Conservation (phyloP, 495 filamentous ascomycete genomes). For the Penicillium cosmopolitanum region DNA sequence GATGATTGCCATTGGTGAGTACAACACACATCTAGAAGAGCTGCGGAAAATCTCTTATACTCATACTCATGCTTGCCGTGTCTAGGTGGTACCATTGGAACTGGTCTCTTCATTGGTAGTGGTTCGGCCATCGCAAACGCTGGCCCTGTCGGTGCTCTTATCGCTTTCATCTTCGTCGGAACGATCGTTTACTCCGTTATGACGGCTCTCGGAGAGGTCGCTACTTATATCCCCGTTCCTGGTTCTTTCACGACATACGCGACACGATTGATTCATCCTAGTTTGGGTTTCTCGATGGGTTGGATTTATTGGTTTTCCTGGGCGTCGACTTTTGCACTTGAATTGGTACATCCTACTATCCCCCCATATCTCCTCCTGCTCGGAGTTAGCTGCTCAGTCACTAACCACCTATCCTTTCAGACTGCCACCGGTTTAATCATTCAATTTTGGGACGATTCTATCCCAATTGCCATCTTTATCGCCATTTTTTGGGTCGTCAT, state of each 20-base stretch:
- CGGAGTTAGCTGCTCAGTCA: too few relatives aligned
- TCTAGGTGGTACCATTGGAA: conserved; percentile 77
- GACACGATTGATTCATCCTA: conserved; percentile 70
- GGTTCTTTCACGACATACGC: conserved; percentile 78
- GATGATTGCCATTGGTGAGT: conserved; percentile 73
- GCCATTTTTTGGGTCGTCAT: conserved; percentile 76
- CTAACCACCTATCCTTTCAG: too few relatives aligned
- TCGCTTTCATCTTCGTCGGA: conserved; percentile 69
- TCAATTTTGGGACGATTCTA: conserved; percentile 67
- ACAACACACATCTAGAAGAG: conserved; percentile 41
- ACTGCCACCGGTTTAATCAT: conserved; percentile 75
- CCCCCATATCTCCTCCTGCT: too few relatives aligned
- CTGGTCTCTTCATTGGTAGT: conserved; percentile 78
- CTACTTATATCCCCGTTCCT: conserved; percentile 75
- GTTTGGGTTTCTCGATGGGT: conserved; percentile 77
- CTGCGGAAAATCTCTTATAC: conserved; percentile 36
- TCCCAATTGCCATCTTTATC: conserved; percentile 72
- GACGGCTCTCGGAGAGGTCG: conserved; percentile 68
- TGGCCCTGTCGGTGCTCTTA: conserved; percentile 70
- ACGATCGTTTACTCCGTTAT: conserved; percentile 64
- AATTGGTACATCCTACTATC: conserved; percentile 48
- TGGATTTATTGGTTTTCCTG: conserved; percentile 75
- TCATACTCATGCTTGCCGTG: conserved; percentile 59
- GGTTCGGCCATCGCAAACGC: conserved; percentile 66
- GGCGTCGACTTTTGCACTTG: conserved; percentile 72